phyloP scores from a whole-genome alignment of 176 grass and related monocot genomes.

The Zoysia pacifica region DNA sequence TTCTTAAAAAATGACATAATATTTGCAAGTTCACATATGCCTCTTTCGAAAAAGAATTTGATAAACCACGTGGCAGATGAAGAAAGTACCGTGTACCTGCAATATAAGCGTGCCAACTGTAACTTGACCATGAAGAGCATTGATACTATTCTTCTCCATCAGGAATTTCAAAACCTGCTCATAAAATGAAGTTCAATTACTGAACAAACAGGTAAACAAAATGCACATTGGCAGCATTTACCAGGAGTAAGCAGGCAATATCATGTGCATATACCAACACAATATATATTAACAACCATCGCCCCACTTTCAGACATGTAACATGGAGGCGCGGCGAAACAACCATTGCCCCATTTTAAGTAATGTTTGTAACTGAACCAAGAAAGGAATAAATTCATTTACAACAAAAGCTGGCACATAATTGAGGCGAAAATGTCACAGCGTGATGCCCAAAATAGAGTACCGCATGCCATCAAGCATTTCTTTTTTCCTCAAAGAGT shows the following conservation, averaged over 20 bases:
- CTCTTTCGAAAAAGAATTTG: neutral
- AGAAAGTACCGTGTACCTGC: slow-evolving; percentile 54
- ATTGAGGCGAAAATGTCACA: neutral
- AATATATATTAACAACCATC: neutral
- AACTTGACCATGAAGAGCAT: slow-evolving; percentile 95
- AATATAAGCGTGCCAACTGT: slow-evolving; percentile 95
- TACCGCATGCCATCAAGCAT: neutral
- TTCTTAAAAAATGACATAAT: slow-evolving; percentile 15
- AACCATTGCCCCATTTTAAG: too few species aligned
- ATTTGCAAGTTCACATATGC: slow-evolving; percentile 6
- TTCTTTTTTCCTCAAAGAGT: neutral
- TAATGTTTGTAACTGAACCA: neutral
- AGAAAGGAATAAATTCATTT: slow-evolving; percentile 8
- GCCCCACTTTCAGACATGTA: too few species aligned
- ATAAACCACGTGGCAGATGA: slow-evolving; percentile 16
- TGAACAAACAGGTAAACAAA: neutral
- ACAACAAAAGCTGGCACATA: neutral
- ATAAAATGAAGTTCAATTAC: slow-evolving; percentile 10
- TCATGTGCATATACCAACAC: slow-evolving; percentile 11
- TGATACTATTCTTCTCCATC: slow-evolving; percentile 98
- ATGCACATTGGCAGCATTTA: neutral
- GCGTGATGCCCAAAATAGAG: neutral
- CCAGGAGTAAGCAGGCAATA: neutral
- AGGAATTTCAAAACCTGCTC: slow-evolving; percentile 93
- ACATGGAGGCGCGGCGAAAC: too few species aligned